phyloP scores from a whole-genome alignment of 2,329 filamentous ascomycete genomes.

The Aspergillus latus region DNA sequence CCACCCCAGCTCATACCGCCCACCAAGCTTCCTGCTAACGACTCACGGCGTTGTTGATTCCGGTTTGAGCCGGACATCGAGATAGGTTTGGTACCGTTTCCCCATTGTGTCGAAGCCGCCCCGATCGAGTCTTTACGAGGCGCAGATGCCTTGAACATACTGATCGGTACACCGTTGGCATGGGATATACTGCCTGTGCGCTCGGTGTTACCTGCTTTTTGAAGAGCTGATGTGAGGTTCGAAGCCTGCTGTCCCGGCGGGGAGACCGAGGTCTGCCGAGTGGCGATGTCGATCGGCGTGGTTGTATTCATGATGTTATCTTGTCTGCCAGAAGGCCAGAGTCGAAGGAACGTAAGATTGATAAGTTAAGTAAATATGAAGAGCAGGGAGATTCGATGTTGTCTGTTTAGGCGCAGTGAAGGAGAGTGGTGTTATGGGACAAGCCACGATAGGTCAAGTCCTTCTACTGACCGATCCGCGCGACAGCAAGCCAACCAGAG shows the following conservation, averaged over 20 bases:
- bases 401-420: conserved; percentile 24
- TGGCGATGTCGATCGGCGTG: conserved; percentile 61
- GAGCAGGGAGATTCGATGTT: conserved; percentile 16
- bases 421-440: conserved; percentile 35
- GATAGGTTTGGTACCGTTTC: conserved; percentile 60
- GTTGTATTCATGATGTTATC: conserved; percentile 53
- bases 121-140: conserved; percentile 58
- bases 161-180: conserved; percentile 41
- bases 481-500: conserved; percentile 46
- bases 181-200: conserved; percentile 46
- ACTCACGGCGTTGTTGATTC: conserved; percentile 58
- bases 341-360: conserved; percentile 13
- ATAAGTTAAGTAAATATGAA: neutral
- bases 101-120: conserved; percentile 53
- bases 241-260: conserved; percentile 61
- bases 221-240: conserved; percentile 62
- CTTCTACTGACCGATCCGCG: conserved; percentile 44
- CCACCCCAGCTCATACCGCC: conserved; percentile 97
- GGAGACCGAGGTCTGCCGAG: conserved; percentile 58
- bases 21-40: conserved; percentile 60
- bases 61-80: conserved; percentile 53
- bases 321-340: conserved; percentile 38
- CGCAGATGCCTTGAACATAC: conserved; percentile 39
- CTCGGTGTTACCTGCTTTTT: conserved; percentile 48
- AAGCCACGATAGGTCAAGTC: conserved; percentile 47